Base-by-base conservation (phyloP, 129 eudicot genomes). In the Sambucus nigra region DNA sequence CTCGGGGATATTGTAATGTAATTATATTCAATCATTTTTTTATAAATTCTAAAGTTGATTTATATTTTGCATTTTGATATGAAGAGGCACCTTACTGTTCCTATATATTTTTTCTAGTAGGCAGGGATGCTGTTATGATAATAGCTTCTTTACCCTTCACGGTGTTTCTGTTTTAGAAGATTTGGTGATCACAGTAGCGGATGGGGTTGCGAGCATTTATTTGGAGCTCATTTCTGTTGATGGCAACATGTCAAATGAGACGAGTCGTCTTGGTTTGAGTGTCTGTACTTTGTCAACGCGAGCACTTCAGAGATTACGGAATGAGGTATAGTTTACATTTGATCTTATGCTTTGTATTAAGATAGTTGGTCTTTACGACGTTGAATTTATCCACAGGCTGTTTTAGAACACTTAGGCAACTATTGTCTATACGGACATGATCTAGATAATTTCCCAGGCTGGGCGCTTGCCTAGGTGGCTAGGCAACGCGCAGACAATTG, bases 221-320 rank as follows among this genome's bases (percentile, higher is more conserved):
- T 70, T 91, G 82, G 99, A 91, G 76, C 84, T 85, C 66, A 81
- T 91, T 54, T 91, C 99, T 39, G 89, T 91, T 40, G 99, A 91
- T 59, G 77, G 99, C 69, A 75, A 82, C 80, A 72, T 82, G 70
- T 91, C 95, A 52, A 69, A 65, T 55, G 88, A 77, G 69, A 70
- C 86, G 63, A 79, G 69, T 65, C 65, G 69, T 66, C 80, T 71
- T 61, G 84, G 87, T 40, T 44, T 76, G 66, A 79, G 72, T 72
- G 63, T 91, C 63, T 91, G 99, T 61, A 48, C 83, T 42, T 67
- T 91, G 65, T 85, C 99, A 15, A 86, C 99, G 59, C 72, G 99
- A 72, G 89, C 94, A 33, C 95, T 91, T 68, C 99, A 91, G 75
- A 91, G 81, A 76, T 60, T 86, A 71, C 86, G 99, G 17, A 91